Evolutionary conservation across 164 flowering plant genomes (phyloP), one percentile per base, ranked within the genome.

Genomic region (Aristolochia fimbriata): DNA sequence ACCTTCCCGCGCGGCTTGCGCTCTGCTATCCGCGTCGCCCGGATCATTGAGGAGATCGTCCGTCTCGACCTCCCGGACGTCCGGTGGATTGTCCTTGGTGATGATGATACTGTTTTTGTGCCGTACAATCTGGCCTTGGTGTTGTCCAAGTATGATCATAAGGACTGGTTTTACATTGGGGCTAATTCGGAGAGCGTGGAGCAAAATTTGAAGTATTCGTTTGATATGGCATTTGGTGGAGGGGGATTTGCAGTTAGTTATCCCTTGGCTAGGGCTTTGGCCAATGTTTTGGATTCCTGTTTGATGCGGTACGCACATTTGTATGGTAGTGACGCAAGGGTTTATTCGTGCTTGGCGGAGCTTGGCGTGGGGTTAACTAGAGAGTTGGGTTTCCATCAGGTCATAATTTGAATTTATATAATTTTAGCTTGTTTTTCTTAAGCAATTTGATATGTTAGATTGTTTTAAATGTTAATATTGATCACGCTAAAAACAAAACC

Each of bases 331-430:
- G 98, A 92, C 72, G 60, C 78, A 2, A 76, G 91, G 76, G 43
- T 92, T 19, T 81, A 60, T 50, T 71, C 91, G 15, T 89, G 98
- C 70, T 63, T 89, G 72, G 88, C 82, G n/a, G 98, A 92, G 82
- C 79, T 92, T 11, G 98, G 98, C 1, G 82, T 89, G 0, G 80
- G 68, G 2, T 66, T 89, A 60, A 89, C 96, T 0, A 83, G 67
- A 52, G 98, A 92, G 52, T 71, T 80, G n/a, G 98, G 98, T 6
- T 92, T 92, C 64, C 98, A 92, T 81, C 98, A 92, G 96, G 98
- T 88, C 56, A 15, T 37, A 3, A 10, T 6, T 43, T 22, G 24
- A 8, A 16, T 58, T 7, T 41, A 17, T 4, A 27, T 27, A 27
- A 25, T 52, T 27, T 17, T 51, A 6, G 22, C 33, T 3, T 2